Conservation (phyloP, 2,329 filamentous ascomycete genomes). For the Grosmannia huntii region DNA sequence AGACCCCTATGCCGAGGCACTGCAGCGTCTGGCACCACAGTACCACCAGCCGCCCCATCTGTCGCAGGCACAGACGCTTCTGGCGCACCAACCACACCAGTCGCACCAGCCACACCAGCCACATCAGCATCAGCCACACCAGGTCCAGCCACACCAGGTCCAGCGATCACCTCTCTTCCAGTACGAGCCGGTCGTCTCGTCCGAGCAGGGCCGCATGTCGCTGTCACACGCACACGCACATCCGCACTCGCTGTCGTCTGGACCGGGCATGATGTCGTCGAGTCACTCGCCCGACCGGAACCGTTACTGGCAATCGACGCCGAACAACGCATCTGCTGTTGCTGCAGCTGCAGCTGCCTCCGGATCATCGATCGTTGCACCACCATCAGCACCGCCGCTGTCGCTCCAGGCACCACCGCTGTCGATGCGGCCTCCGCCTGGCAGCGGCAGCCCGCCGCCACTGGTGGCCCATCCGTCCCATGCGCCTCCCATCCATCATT, state of each 20-base stretch:
- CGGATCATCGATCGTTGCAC: not conserved
- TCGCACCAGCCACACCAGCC: slow-evolving; percentile 9
- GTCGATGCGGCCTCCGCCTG: slow-evolving; percentile 8
- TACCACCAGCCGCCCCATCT: not conserved
- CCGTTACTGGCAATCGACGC: not conserved
- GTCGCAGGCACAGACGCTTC: not conserved
- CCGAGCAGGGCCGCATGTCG: slow-evolving; percentile 4
- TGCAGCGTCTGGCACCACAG: slow-evolving; percentile 6
- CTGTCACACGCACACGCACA: slow-evolving; percentile 1
- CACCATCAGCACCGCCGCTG: slow-evolving; percentile 8
- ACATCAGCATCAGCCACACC: not conserved
- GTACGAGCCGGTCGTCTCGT: not conserved
- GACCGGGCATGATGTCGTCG: not conserved
- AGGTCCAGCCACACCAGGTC: not conserved
- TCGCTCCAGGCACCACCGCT: slow-evolving; percentile 6
- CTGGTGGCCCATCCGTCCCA: not conserved
- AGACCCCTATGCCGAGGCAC: slow-evolving; percentile 3
- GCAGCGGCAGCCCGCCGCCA: not conserved
- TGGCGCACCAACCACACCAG: not conserved
- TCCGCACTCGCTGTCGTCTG: not conserved
- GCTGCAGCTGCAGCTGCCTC: not conserved
- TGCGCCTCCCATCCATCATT: not conserved
- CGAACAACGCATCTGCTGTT: not conserved
- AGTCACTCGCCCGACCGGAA: not conserved
- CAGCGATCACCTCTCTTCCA: not conserved